Evolutionary conservation across 176 grass and related monocot species (phyloP), one percentile per base, ranked within the genome.

Genomic region (Oryza officinalis): DNA sequence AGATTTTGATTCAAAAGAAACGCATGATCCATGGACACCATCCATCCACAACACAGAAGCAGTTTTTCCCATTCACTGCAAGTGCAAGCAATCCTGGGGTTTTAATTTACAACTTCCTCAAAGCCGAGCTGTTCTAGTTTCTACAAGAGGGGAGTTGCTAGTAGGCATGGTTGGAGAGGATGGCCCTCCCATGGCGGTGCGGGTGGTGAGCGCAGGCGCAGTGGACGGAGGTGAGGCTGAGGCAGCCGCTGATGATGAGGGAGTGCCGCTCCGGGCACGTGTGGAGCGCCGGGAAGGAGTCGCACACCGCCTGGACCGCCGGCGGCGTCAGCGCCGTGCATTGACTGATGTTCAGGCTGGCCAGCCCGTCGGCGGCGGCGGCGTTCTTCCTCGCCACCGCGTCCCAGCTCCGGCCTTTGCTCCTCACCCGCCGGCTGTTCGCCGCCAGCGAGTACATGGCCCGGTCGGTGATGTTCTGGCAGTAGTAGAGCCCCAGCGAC

Each of bases 381-480:
- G 26, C 68, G 70, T 83, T 75, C 28, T 33, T 91, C 74, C 68
- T 75, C 4, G 76, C 59, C 3, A 72, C 59, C 2, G 78, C 10
- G n/a, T 57, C 87, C 81, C 84, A 84, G 45, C 49, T 80, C 14
- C 85, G n/a, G 30, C 74, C 52, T 25, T 89, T 89, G 77, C 91
- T 85, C 78, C 40, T 86, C 73, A 92, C 67, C 1, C 85, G 43
- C 1, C 85, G 43, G 67, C 89, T 90, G 54, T 97, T 97, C 47
- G 87, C 93, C 2, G 93, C 91, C 2, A 94, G 89, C 13, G 94
- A 97, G 84, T 97, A 94, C 87, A 97, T 97, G 54, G 94, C 94
- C 22, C 89, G 80, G 71, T 97, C 91, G 10, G 94, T 97, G 76
- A 97, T 94, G 85, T 94, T 97, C 84, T 97, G 94, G 88, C 94